Percentiles rank a stretch among this genome's conserved stretches.
Conservation (phyloP, 2,329 filamentous ascomycete species). For the Penicillium sp. region DNA sequence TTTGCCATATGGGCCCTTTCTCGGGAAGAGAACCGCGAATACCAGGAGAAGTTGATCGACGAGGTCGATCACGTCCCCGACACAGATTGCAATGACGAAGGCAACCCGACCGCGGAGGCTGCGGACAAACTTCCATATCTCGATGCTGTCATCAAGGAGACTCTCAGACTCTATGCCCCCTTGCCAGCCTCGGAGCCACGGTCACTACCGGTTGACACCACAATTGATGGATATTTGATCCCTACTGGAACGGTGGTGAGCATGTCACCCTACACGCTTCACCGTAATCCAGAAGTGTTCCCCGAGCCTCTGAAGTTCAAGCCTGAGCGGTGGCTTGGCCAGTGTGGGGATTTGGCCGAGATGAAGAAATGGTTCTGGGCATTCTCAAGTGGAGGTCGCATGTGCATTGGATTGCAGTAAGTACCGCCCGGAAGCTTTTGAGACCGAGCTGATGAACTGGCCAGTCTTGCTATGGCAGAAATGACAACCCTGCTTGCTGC, state of each 20-base stretch:
- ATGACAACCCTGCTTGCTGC: constrained; percentile 52
- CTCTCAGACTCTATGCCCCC: constrained; percentile 52
- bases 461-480: constrained; percentile 53
- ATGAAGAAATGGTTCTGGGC: constrained; percentile 44
- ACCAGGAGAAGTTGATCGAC: constrained; percentile 49
- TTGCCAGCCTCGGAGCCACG: constrained; percentile 54
- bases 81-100: constrained; percentile 16
- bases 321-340: constrained; percentile 36
- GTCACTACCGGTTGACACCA: constrained; percentile 30
- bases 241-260: constrained; percentile 37
- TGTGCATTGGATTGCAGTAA: constrained; percentile 45
- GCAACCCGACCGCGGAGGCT: constrained; percentile 39
- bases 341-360: constrained; percentile 20
- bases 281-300: constrained; percentile 38
- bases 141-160: constrained; percentile 55
- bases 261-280: constrained; percentile 36
- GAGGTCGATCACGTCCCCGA: constrained; percentile 43
- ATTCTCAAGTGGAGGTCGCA: constrained; percentile 44
- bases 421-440: neutral
- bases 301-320: constrained; percentile 30
- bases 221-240: constrained; percentile 39
- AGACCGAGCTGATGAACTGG: neutral
- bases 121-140: constrained; percentile 48
- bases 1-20: constrained; percentile 56
- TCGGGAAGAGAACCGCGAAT: constrained; percentile 42